phyloP scores from a whole-genome alignment of 176 grass and related monocot genomes.

The Tuctoria greenei region DNA sequence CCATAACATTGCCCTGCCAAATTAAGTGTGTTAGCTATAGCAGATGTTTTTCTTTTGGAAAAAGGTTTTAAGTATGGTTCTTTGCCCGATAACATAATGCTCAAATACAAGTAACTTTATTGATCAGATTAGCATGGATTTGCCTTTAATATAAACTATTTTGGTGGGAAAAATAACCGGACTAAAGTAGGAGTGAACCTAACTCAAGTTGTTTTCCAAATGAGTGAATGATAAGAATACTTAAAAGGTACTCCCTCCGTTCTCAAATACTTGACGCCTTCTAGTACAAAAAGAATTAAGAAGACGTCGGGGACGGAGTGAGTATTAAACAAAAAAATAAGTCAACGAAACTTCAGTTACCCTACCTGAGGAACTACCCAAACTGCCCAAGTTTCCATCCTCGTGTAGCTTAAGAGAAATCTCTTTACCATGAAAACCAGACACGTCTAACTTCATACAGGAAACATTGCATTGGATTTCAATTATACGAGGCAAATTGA shows the following conservation, averaged over 20 bases:
- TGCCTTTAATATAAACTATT: not conserved
- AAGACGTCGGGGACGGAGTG: too few species aligned
- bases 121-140: not conserved
- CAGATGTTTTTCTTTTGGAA: not conserved
- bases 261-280: too few species aligned
- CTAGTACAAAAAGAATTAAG: too few species aligned
- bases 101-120: constrained; percentile 4
- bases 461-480: not conserved
- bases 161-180: not conserved
- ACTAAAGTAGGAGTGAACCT: not conserved
- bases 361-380: constrained; percentile 70
- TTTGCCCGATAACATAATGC: not conserved
- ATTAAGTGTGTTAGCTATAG: constrained; percentile 2
- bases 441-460: constrained; percentile 49
- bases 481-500: constrained; percentile 4
- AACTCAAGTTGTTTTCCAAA: not conserved
- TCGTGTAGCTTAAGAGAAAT: constrained; percentile 55
- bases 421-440: constrained; percentile 66
- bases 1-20: constrained; percentile 73
- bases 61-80: not conserved
- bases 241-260: too few species aligned
- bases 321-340: not conserved
- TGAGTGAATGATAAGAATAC: constrained; percentile 2
- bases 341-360: not conserved
- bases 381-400: constrained; percentile 53